Conservation (phyloP, 768 basidiomycete species). For the Boletus bicolor region DNA sequence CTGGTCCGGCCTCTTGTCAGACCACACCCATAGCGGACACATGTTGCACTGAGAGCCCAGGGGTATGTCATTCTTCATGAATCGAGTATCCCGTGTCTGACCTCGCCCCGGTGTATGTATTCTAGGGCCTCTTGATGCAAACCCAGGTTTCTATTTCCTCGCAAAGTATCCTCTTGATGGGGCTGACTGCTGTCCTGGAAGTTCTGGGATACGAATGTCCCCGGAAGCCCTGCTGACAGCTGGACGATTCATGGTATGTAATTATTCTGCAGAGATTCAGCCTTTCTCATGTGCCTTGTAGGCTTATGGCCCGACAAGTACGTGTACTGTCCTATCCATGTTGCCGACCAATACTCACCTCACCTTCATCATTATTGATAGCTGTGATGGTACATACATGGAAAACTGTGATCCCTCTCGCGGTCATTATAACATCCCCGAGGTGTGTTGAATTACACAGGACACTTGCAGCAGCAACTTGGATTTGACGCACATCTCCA, state of each 20-base stretch:
- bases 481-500: slow-evolving; percentile 21
- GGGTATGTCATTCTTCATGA: slow-evolving; percentile 39
- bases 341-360: neutral
- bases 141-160: slow-evolving; percentile 38
- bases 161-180: neutral
- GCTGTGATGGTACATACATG: slow-evolving; percentile 49
- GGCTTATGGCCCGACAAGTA: slow-evolving; percentile 70
- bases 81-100: neutral
- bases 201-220: slow-evolving; percentile 73
- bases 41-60: slow-evolving; percentile 68
- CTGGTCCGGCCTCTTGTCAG: slow-evolving; percentile 52
- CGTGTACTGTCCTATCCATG: slow-evolving; percentile 11
- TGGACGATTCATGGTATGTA: slow-evolving; percentile 75
- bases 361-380: slow-evolving; percentile 17
- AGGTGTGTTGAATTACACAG: slow-evolving; percentile 27
- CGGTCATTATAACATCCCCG: slow-evolving; percentile 39
- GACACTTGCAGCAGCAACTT: neutral
- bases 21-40: slow-evolving; percentile 44
- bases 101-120: neutral
- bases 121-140: slow-evolving; percentile 58
- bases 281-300: slow-evolving; percentile 20
- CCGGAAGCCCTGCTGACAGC: slow-evolving; percentile 58
- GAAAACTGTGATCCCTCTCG: slow-evolving; percentile 41
- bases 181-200: slow-evolving; percentile 25
- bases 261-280: neutral